These are phyloP conservation scores for Zopfochytrium polystomum DNA, from an alignment of 371 early-diverging fungal species.

Conservation along the genomic window DNA sequence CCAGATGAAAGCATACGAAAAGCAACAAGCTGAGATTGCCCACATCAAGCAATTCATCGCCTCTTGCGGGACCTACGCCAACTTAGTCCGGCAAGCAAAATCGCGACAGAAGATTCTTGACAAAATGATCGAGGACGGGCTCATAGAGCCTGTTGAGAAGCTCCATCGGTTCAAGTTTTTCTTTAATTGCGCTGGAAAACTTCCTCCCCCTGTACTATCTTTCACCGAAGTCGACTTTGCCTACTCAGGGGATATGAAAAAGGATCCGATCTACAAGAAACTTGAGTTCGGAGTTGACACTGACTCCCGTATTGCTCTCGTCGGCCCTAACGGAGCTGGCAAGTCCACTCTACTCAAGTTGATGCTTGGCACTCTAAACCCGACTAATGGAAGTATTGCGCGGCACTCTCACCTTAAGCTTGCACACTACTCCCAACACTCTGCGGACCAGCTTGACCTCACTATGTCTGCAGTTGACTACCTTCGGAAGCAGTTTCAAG, in stretches of 20 bases:
- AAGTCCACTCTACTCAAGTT: slow-evolving; percentile 93
- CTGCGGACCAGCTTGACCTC: slow-evolving; percentile 90
- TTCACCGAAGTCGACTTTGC: slow-evolving; percentile 91
- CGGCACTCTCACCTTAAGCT: slow-evolving; percentile 89
- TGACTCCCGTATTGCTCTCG: slow-evolving; percentile 89
- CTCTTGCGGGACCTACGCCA: slow-evolving; percentile 98
- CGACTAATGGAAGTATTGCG: slow-evolving; percentile 83
- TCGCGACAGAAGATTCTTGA: slow-evolving; percentile 98
- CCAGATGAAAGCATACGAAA: slow-evolving; percentile 95
- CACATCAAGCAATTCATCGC: slow-evolving; percentile 99
- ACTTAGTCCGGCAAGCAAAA: slow-evolving; percentile 97
- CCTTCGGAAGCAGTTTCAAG: slow-evolving; percentile 81
- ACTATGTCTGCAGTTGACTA: slow-evolving; percentile 87
- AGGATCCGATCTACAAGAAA: slow-evolving; percentile 80
- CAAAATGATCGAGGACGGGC: slow-evolving; percentile 98
- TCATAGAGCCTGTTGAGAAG: slow-evolving; percentile 85
- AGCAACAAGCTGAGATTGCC: slow-evolving; percentile 97
- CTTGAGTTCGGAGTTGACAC: slow-evolving; percentile 93
- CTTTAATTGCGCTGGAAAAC: slow-evolving; percentile 80
- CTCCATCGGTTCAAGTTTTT: slow-evolving; percentile 70
- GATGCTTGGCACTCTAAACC: slow-evolving; percentile 79
- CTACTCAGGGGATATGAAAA: slow-evolving; percentile 75
- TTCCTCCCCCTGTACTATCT: slow-evolving; percentile 96
- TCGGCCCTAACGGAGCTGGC: slow-evolving; percentile 91
- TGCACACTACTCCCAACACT: slow-evolving; percentile 97